These are phyloP conservation scores for Bimuria novae-zelandiae DNA, from an alignment of 2,329 filamentous ascomycete genomes.

Conservation along the genomic window DNA sequence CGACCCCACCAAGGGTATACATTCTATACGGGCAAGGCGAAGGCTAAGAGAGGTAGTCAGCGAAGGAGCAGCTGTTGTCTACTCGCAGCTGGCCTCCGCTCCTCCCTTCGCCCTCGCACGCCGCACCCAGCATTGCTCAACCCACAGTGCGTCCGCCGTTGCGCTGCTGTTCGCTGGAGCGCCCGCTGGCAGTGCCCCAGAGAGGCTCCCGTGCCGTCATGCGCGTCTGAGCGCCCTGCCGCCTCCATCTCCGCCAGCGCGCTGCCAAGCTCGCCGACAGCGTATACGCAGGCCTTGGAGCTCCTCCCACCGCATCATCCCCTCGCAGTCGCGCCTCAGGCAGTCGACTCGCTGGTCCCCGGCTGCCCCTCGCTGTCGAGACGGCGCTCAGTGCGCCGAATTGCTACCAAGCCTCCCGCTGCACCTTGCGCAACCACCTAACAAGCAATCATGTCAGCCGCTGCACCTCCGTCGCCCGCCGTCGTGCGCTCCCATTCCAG, in stretches of 20 bases:
- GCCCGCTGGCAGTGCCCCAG: conserved; percentile 1
- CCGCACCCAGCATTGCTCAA: not conserved
- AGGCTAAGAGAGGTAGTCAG: not conserved
- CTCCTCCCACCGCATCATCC: not conserved
- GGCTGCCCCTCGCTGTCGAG: conserved; percentile 6
- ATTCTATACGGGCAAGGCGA: not conserved
- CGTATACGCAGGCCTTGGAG: not conserved
- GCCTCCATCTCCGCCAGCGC: conserved; percentile 4
- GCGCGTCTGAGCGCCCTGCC: conserved; percentile 7
- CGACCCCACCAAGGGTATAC: not conserved
- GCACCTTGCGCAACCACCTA: conserved; percentile 32
- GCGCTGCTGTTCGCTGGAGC: conserved; percentile 3
- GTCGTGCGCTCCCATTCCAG: conserved; percentile 42
- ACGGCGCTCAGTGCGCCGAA: conserved; percentile 11
- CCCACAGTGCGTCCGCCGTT: conserved; percentile 3
- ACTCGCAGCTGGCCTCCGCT: not conserved
- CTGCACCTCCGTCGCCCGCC: conserved; percentile 50
- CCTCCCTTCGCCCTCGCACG: not conserved
- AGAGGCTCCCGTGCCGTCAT: conserved; percentile 15
- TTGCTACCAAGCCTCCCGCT: conserved; percentile 14
- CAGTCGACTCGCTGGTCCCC: not conserved
- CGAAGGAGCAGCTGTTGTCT: not conserved
- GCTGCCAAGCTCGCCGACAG: conserved; percentile 6
- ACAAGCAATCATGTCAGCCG: conserved; percentile 41
- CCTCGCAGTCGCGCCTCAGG: not conserved